Base-by-base conservation (phyloP, 2,329 filamentous ascomycete genomes). In the Verticillium nonalfalfae region DNA sequence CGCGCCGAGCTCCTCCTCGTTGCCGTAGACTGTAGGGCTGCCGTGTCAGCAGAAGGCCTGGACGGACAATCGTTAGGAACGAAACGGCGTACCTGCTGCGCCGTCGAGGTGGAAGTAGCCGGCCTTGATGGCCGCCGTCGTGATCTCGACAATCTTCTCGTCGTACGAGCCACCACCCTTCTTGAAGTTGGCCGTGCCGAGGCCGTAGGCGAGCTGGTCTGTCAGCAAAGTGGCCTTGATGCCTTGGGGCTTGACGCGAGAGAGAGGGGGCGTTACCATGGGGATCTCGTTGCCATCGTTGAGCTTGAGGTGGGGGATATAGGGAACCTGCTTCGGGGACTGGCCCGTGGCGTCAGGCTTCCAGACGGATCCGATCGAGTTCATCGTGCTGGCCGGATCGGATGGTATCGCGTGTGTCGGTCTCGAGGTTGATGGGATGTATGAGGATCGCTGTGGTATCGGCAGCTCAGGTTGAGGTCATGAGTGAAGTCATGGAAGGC, bases 241-340 rank as follows among this genome's bases (percentile, higher is more conserved):
- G 54, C 33, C 52, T n/a, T 13, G 26, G 33, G 5, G 26, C 26
- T 33, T n/a, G 26, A 56, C 7, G 15, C n/a, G n/a, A 21, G 7
- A n/a, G 33, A 59, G 38, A 15, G 21, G 63, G 62, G 40, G 26
- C 26, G 2, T 26, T 75, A 88, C 86, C 79, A 90, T 81, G 11
- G 90, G 90, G 59, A 93, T 90, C 62, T 85, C 82, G 63, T 85
- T 84, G 64, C 89, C 90, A 76, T 93, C 88, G 67, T 90, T 91
- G 61, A 93, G 79, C 76, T 88, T 90, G 60, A 92, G 73, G 60
- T 74, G 78, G 1, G 87, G 87, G 45, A 88, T 72, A 59, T 74
- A 73, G 1, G 68, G 68, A 11, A 69, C 62, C 68, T 79, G 77
- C 70, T 79, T 78, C 13, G 77, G 74, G n/a, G 70, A 61, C 6